A percentile compares a stretch with the other conserved stretches of the same genome.
phyloP scores from a whole-genome alignment of 495 filamentous ascomycete species.

The Opeltia flavorubescens region DNA sequence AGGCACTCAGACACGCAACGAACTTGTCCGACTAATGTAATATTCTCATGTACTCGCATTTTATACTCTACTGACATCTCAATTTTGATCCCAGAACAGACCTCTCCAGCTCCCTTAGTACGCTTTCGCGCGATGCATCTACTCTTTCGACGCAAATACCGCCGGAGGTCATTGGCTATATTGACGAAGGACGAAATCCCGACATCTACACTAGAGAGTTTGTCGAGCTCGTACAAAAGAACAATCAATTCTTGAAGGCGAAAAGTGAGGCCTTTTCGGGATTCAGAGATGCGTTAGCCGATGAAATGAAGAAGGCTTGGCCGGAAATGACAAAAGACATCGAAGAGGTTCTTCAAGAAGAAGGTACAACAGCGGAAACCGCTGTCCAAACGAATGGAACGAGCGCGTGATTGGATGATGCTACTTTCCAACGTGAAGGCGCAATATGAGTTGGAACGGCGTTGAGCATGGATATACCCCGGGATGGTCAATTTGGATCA shows the following conservation, averaged over 20 bases:
- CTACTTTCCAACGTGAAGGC: neutral
- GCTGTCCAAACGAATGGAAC: conserved; percentile 13
- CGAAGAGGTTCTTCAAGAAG: conserved; percentile 39
- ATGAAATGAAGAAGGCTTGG: conserved; percentile 64
- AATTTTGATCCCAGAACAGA: conserved; percentile 21
- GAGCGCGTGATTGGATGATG: conserved; percentile 2
- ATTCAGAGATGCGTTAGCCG: conserved; percentile 70
- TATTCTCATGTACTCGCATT: neutral
- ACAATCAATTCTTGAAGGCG: conserved; percentile 75
- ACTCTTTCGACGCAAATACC: conserved; percentile 44
- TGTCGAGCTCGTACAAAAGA: conserved; percentile 72
- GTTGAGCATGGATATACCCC: too few relatives aligned
- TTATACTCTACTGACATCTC: neutral
- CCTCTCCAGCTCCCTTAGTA: conserved; percentile 27
- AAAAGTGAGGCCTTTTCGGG: conserved; percentile 64
- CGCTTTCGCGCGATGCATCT: conserved; percentile 29
- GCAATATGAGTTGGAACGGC: too few relatives aligned
- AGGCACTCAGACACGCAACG: conserved; percentile 44
- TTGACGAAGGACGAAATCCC: conserved; percentile 85
- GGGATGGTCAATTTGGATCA: too few relatives aligned
- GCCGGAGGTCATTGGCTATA: conserved; percentile 84
- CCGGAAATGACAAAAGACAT: conserved; percentile 66
- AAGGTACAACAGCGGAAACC: conserved; percentile 15
- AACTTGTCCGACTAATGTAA: conserved; percentile 50
- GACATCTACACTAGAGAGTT: conserved; percentile 98